phyloP scores from a whole-genome alignment of 306 rosid species.

The Clitoria ternatea region DNA sequence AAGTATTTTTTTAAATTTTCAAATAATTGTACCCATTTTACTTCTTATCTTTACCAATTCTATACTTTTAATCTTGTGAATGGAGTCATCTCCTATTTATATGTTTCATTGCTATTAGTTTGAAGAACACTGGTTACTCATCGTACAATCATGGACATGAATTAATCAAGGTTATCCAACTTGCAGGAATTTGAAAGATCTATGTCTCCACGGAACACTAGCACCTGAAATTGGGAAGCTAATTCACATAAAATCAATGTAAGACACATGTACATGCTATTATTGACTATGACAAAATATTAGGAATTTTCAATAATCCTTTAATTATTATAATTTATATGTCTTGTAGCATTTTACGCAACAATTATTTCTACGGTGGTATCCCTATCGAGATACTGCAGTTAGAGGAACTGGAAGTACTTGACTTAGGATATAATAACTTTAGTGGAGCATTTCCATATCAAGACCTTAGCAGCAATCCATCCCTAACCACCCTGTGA shows the following conservation, averaged over 20 bases:
- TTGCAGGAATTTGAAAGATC: constrained; percentile 63
- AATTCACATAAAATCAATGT: constrained; percentile 59
- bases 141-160: background rate
- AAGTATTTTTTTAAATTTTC: too few relatives aligned
- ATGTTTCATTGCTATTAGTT: background rate
- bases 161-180: background rate
- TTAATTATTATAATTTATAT: background rate
- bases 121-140: background rate
- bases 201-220: constrained; percentile 59
- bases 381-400: constrained; percentile 52
- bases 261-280: constrained; percentile 20
- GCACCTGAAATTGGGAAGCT: constrained; percentile 60
- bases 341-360: constrained; percentile 64
- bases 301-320: background rate
- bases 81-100: background rate
- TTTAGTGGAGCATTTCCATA: constrained; percentile 57
- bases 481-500: constrained; percentile 51
- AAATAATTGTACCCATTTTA: background rate
- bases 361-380: constrained; percentile 57
- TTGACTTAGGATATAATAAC: constrained; percentile 71
- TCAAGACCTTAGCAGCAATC: constrained; percentile 35
- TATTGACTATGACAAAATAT: background rate
- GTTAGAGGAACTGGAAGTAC: constrained; percentile 52
- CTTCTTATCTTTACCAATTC: background rate
- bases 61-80: background rate